phyloP scores from a whole-genome alignment of 1,284 basidiomycete species.

The Rugosomyces carneus region DNA sequence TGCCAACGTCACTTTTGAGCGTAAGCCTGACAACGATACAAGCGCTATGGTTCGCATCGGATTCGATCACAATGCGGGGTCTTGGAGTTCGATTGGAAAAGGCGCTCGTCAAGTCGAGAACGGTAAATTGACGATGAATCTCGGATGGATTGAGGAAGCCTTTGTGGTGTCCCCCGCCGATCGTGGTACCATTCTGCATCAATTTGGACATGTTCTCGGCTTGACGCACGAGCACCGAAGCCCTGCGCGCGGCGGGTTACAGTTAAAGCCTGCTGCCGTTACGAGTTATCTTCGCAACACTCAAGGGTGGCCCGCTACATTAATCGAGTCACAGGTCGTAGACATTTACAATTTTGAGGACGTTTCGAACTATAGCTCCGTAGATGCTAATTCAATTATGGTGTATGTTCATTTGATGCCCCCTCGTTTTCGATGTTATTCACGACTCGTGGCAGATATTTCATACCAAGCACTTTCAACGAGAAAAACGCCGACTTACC shows the following conservation, averaged over 20 bases:
- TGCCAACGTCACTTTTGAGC: conserved; percentile 6
- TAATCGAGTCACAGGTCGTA: conserved; percentile 16
- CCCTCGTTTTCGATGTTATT: not conserved
- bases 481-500: conserved; percentile 6
- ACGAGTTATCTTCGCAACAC: conserved; percentile 6
- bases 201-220: conserved; percentile 28
- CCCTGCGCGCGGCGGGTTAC: conserved; percentile 17
- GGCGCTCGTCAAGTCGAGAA: conserved; percentile 7
- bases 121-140: conserved; percentile 19
- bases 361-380: conserved; percentile 17
- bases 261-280: conserved; percentile 5
- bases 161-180: conserved; percentile 8
- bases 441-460: conserved; percentile 16
- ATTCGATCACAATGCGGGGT: conserved; percentile 7
- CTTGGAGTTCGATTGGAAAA: conserved; percentile 16
- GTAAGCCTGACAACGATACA: not conserved
- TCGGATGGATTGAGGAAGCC: conserved; percentile 18
- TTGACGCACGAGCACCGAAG: conserved; percentile 28
- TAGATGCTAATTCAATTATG: conserved; percentile 21
- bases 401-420: conserved; percentile 13
- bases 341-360: conserved; percentile 15
- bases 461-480: conserved; percentile 19
- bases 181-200: conserved; percentile 22
- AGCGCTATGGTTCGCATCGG: conserved; percentile 8
- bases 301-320: conserved; percentile 13